Evolutionary conservation across 1,139 yeast genomes (phyloP), one percentile per base, ranked within the genome.

Genomic region (Blastobotrys illinoisensis): DNA sequence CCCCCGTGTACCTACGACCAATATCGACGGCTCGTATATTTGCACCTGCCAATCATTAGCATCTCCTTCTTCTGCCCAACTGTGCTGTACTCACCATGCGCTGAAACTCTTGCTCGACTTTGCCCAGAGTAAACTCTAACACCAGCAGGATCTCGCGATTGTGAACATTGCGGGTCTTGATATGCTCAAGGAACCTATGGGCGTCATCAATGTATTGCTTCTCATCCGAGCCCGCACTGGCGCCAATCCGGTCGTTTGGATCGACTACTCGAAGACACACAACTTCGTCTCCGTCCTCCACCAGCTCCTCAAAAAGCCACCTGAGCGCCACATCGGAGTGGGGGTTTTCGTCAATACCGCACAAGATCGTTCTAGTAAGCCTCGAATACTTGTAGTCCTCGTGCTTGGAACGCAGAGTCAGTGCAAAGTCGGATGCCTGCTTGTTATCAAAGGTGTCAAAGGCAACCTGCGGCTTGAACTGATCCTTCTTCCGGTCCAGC

Each of bases 241-340:
- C 13, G 5, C 40, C 40, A 32, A 32, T 32, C 40, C 40, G 40
- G 40, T 32, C 40, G 40, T 26, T 58, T 14, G 74, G 73, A 54
- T 83, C 84, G 46, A 85, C 68, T 1, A 82, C 89, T 56, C 83
- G 79, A 19, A 85, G 66, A 45, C 85, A 78, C 3, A 85, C 77
- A 13, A 85, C 70, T 20, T 86, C 84, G 65, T 85, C 90, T 11
- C 87, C 87, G 62, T 83, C 79, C 40, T 78, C 76, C 11, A 80
- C 75, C 73, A 85, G 75, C 61, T 85, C 85, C 54, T 82, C 85
- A 55, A 85, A 73, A 9, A 85, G 71, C 90, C 90, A 85, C 57
- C 77, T 81, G 24, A 85, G 71, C 1, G 89, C 88, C 50, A 76
- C 75, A 24, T 80, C 70, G 9, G 86, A 80, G 62, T 82, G 83